Evolutionary conservation across 257 asterid species (phyloP).

Genomic region (Solanum sitiens): DNA sequence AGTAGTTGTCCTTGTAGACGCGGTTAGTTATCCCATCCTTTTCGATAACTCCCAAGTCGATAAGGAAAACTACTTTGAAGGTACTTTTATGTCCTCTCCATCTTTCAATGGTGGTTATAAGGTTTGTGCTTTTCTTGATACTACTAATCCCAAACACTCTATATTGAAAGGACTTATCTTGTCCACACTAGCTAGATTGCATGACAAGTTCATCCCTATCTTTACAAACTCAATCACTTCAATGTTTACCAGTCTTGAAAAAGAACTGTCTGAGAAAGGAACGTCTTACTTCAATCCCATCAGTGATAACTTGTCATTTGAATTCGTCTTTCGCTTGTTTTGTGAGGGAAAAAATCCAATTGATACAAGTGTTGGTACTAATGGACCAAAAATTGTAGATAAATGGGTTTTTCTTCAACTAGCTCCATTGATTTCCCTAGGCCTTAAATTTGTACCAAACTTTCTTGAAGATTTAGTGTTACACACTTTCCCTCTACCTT

Average conservation of each 20-base stretch:
- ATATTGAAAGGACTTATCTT: constrained; percentile 33
- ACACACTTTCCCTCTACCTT: constrained; percentile 45
- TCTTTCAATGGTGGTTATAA: constrained; percentile 58
- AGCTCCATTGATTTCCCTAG: constrained; percentile 38
- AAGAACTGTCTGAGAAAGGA: constrained; percentile 28
- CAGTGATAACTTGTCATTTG: constrained; percentile 38
- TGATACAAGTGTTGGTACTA: constrained; percentile 19
- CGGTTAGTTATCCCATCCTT: constrained; percentile 51
- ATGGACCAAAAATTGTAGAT: constrained; percentile 35
- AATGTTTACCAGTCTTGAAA: constrained; percentile 36
- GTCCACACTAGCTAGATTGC: constrained; percentile 18
- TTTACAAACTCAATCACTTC: constrained; percentile 24
- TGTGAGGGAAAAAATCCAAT: constrained; percentile 21
- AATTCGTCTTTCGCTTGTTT: constrained; percentile 47
- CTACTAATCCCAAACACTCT: constrained; percentile 40
- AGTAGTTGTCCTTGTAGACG: constrained; percentile 44
- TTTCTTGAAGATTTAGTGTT: constrained; percentile 42
- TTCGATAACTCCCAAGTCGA: constrained; percentile 63
- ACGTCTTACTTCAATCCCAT: constrained; percentile 31
- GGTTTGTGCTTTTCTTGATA: constrained; percentile 49
- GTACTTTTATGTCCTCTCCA: constrained; percentile 61
- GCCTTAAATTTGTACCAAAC: constrained; percentile 38
- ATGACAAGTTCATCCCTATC: constrained; percentile 23
- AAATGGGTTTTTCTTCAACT: constrained; percentile 54
- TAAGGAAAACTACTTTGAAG: constrained; percentile 54